Base-by-base conservation (phyloP, 257 asterid genomes). In the Solanum etuberosum region DNA sequence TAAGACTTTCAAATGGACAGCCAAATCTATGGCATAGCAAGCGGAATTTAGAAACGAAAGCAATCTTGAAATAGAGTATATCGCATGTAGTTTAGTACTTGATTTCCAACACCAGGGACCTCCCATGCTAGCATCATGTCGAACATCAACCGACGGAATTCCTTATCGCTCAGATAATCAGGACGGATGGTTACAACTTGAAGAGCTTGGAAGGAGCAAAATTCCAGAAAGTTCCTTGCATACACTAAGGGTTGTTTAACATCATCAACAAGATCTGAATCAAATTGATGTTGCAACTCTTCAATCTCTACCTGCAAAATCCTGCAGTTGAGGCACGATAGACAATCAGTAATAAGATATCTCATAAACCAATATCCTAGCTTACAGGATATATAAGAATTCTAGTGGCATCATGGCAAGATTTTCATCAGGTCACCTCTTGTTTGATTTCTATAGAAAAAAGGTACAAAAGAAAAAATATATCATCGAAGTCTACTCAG, bases 71-170 rank as follows among this genome's bases (percentile, higher is more conserved):
- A 73, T 42, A 31, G 78, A 20, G 71, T 34, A 81, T 86, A 86
- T 88, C 94, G 86, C 89, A 96, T 98, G 21, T 82, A 77, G 88
- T 91, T 91, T 46, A 88, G 87, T 70, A 81, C 89, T 84, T 89
- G 90, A 89, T 86, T 91, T 61, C 91, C 93, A 74, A 86, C 91
- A 78, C 91, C 94, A 78, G 98, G 96, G 83, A 84, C 93, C 91
- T 96, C 99, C 99, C 99, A 96, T 67, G 99, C 98, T 77, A 95
- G 92, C 99, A 96, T 96, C 98, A 96, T 95, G 89, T 96, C 99
- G 90, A 94, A 96, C 87, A 93, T 92, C 87, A 95, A 92, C 65
- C 92, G 92, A 61, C 95, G 93, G 89, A 96, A 96, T 71, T 94
- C 95, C 89, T 90, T 93, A 88, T 93, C 92, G 29, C 92, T 91